A percentile compares a stretch with the other conserved stretches of the same genome.
phyloP scores from a whole-genome alignment of 768 basidiomycete genomes.

The Strobilomyces dryophilus region DNA sequence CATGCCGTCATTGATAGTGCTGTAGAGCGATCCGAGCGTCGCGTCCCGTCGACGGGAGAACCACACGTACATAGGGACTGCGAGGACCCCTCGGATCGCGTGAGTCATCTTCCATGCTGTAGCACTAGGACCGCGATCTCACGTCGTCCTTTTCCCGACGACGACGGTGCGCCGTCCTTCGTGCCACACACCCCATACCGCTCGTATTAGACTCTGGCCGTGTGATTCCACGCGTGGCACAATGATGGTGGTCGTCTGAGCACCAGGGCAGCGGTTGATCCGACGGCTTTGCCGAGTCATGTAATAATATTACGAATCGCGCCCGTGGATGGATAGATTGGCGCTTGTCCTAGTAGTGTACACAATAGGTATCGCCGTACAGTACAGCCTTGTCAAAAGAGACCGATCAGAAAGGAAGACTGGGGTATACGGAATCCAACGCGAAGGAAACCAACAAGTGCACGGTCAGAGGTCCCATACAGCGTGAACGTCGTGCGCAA shows the following conservation, averaged over 20 bases:
- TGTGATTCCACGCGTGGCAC: neutral
- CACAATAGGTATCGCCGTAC: neutral
- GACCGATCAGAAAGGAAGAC: neutral
- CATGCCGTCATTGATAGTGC: too few species aligned
- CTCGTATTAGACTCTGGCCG: too few species aligned
- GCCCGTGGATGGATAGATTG: neutral
- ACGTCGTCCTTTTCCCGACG: too few species aligned
- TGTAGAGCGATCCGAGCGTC: too few species aligned
- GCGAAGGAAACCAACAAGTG: neutral
- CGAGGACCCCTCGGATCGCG: too few species aligned
- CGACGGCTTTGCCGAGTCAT: neutral
- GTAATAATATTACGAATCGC: neutral
- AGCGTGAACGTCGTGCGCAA: constrained; percentile 14
- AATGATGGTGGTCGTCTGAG: neutral
- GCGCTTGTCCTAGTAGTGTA: neutral
- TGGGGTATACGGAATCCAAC: neutral
- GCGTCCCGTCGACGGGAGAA: too few species aligned
- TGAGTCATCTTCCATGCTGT: too few species aligned
- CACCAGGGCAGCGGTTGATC: neutral
- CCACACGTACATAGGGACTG: too few species aligned
- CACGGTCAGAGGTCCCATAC: constrained; percentile 22
- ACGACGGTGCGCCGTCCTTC: too few species aligned
- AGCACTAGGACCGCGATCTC: too few species aligned
- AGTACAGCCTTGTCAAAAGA: neutral
- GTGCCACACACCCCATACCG: too few species aligned